Percentiles rank a stretch among this genome's conserved stretches.
phyloP scores from a whole-genome alignment of 106 monocot species.

The Acanthochlamys bracteata region DNA sequence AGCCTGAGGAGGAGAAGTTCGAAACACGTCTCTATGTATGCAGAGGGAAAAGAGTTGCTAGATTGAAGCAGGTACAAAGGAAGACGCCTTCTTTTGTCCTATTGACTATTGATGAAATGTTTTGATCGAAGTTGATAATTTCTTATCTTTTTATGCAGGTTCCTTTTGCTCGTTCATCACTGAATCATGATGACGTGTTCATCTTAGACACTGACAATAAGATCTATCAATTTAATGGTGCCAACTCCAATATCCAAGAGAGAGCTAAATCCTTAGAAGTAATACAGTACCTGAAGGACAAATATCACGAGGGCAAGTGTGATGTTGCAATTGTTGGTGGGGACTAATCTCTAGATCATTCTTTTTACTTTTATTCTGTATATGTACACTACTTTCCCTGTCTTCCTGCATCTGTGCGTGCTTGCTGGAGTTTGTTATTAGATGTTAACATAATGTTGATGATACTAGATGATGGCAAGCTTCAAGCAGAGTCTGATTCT shows the following conservation, averaged over 20 bases:
- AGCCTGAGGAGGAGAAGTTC: slow-evolving; percentile 42
- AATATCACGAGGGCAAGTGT: slow-evolving; percentile 34
- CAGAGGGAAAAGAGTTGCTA: slow-evolving; percentile 53
- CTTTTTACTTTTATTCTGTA: neutral
- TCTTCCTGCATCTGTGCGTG: too few relatives aligned
- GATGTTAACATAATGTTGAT: neutral
- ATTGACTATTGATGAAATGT: too few relatives aligned
- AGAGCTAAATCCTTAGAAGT: slow-evolving; percentile 42
- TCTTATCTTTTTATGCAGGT: slow-evolving; percentile 14
- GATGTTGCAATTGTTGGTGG: slow-evolving; percentile 36
- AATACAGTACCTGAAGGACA: slow-evolving; percentile 33
- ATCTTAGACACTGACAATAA: slow-evolving; percentile 36
- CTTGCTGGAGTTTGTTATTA: neutral
- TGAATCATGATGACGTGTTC: slow-evolving; percentile 46
- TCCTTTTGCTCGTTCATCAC: slow-evolving; percentile 37
- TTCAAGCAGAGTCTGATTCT: slow-evolving; percentile 32
- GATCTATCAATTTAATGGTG: slow-evolving; percentile 44
- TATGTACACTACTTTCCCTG: too few relatives aligned
- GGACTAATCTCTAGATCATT: neutral
- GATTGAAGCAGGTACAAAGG: slow-evolving; percentile 43
- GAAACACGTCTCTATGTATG: slow-evolving; percentile 54
- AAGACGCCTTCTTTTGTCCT: too few relatives aligned
- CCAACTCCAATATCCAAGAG: slow-evolving; percentile 42
- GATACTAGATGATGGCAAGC: slow-evolving; percentile 34
- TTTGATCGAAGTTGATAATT: too few relatives aligned